Evolutionary conservation across 2,329 filamentous ascomycete genomes (phyloP).

Genomic region (Neofusicoccum parvum): DNA sequence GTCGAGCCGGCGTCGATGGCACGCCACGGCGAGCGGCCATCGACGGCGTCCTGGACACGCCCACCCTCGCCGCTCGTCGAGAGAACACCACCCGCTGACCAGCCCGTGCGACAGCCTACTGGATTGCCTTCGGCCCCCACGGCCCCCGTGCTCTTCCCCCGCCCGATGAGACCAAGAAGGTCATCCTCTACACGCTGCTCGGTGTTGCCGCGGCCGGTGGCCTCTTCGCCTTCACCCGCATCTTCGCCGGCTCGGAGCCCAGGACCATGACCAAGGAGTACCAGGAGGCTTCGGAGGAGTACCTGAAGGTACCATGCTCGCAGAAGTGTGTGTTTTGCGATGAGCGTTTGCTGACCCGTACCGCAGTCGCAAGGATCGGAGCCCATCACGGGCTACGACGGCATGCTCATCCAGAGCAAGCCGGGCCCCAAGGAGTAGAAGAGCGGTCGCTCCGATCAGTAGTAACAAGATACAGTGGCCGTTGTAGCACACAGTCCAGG

Average conservation of each 20-base stretch:
- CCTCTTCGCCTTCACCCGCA: slow-evolving; percentile 72
- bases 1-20: background rate
- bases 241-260: slow-evolving; percentile 70
- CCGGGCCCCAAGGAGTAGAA: slow-evolving; percentile 27
- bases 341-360: slow-evolving; percentile 19
- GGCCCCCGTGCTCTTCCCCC: slow-evolving; percentile 83
- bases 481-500: background rate
- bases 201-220: slow-evolving; percentile 68
- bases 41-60: background rate
- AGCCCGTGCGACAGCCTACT: slow-evolving; percentile 74
- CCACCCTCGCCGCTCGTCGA: background rate
- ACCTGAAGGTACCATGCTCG: slow-evolving; percentile 73
- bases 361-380: slow-evolving; percentile 40
- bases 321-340: background rate
- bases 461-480: background rate
- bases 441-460: background rate
- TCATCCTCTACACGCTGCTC: slow-evolving; percentile 71
- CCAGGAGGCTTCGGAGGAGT: slow-evolving; percentile 94
- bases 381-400: slow-evolving; percentile 42
- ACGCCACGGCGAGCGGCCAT: too few species aligned
- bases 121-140: slow-evolving; percentile 96
- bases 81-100: slow-evolving; percentile 14
- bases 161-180: slow-evolving; percentile 80
- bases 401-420: slow-evolving; percentile 43
- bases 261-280: slow-evolving; percentile 95